Conservation (phyloP, 495 filamentous ascomycete genomes). For the Neurospora tetraspora region DNA sequence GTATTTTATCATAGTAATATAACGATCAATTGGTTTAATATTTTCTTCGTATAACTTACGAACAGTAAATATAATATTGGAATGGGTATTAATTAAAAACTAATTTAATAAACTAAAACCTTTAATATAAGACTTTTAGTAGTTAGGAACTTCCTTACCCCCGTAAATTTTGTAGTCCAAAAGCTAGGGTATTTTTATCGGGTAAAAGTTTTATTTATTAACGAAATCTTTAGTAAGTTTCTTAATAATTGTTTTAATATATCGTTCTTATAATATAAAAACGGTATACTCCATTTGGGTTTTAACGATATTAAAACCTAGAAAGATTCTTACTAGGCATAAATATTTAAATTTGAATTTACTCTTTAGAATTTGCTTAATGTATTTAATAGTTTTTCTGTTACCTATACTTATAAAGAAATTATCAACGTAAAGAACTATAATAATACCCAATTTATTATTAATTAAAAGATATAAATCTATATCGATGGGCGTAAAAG, state of each 20-base stretch:
- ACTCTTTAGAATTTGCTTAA: neutral
- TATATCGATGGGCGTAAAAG: too few relatives aligned
- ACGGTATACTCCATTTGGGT: neutral
- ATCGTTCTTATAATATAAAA: neutral
- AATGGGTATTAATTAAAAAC: rapidly evolving
- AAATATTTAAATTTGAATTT: neutral
- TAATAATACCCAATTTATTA: too few relatives aligned
- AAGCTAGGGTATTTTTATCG: neutral
- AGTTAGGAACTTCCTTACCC: neutral
- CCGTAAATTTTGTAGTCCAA: neutral
- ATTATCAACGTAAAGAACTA: too few relatives aligned
- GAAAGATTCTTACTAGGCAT: neutral
- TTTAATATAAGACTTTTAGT: neutral
- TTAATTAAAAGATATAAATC: too few relatives aligned
- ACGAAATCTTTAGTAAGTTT: neutral
- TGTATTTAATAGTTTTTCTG: rapidly evolving
- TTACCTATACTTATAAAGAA: too few relatives aligned
- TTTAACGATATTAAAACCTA: neutral
- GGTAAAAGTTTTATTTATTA: neutral
- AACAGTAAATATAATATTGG: neutral
- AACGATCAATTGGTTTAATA: neutral
- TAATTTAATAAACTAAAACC: neutral
- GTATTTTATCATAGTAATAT: neutral
- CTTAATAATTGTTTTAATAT: neutral
- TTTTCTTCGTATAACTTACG: neutral